phyloP scores from a whole-genome alignment of 306 rosid species.

The Elaeagnus macrophylla region DNA sequence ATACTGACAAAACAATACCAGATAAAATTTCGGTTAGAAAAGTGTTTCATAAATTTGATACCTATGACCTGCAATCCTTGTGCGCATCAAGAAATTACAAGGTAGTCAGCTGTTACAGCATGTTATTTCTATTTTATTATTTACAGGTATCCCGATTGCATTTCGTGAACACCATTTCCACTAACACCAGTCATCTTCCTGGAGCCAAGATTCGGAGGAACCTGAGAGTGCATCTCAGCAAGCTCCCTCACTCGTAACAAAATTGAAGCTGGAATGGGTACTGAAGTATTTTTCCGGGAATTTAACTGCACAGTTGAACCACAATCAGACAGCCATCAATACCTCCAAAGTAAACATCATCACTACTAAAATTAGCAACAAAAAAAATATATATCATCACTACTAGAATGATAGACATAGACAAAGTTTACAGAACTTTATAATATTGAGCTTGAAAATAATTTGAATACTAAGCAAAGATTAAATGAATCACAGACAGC shows the following conservation, averaged over 20 bases:
- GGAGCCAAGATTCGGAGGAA: conserved; percentile 45
- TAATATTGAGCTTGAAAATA: too few species aligned
- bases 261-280: conserved; percentile 66
- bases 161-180: conserved; percentile 32
- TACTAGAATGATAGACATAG: too few species aligned
- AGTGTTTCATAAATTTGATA: conserved; percentile 2
- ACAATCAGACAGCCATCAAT: too few species aligned
- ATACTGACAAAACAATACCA: background rate
- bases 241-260: conserved; percentile 77
- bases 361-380: too few species aligned
- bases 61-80: conserved; percentile 28
- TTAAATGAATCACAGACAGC: too few species aligned
- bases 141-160: conserved; percentile 58
- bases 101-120: conserved; percentile 17
- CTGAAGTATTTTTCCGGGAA: conserved; percentile 66
- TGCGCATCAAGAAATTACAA: conserved; percentile 6
- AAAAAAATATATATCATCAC: too few species aligned
- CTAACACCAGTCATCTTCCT: conserved; percentile 33
- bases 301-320: conserved; percentile 36
- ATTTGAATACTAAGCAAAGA: too few species aligned
- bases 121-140: conserved; percentile 25
- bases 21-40: background rate
- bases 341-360: too few species aligned
- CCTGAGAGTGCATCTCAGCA: conserved; percentile 73
- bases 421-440: too few species aligned